Evolutionary conservation across 108 stramenopile species (phyloP), one percentile per base, ranked within the genome.

Genomic region (Fragilaria crotonensis): DNA sequence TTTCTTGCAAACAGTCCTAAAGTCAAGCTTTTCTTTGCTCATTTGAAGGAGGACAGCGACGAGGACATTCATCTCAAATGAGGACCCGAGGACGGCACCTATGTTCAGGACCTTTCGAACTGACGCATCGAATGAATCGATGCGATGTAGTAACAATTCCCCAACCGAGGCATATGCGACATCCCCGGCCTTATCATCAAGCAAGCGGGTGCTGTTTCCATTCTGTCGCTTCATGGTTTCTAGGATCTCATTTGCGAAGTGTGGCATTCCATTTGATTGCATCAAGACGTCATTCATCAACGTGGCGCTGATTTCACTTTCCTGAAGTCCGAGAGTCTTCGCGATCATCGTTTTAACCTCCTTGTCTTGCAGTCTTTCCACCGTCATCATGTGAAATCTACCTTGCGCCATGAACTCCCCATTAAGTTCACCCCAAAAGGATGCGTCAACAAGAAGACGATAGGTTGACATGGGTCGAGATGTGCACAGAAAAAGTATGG

Each of bases 251-350:
- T 57, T 76, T 27, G 76, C 70, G 60, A 77, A 87, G 45, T 77
- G 75, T 56, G 85, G 85, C 67, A 83, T 68, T 27, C 85, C 85
- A 33, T 77, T 77, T 3, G 80, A 75, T 53, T 71, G 65, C 30
- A 49, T 75, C 49, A 59, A 54, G 1, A 86, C 55, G 56, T 72
- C 77, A 22, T 52, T 45, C 31, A 50, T 53, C 32, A 83, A 70
- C 28, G 64, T 71, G 48, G 36, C 27, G 36, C 72, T 60, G 23
- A 87, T 63, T 32, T 80, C 75, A 25, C 56, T 52, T 41, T 30
- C 26, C 7, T 53, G 45, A 30, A 73, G 48, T 32, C 70, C 63
- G 4, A 87, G 75, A 19, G 41, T 66, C 14, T 52, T 54, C 9
- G 78, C 67, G 26, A 76, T 75, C 62, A 87, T 56, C 30, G 62